Conservation (phyloP, 768 basidiomycete genomes). For the Auricularia heimuer region DNA sequence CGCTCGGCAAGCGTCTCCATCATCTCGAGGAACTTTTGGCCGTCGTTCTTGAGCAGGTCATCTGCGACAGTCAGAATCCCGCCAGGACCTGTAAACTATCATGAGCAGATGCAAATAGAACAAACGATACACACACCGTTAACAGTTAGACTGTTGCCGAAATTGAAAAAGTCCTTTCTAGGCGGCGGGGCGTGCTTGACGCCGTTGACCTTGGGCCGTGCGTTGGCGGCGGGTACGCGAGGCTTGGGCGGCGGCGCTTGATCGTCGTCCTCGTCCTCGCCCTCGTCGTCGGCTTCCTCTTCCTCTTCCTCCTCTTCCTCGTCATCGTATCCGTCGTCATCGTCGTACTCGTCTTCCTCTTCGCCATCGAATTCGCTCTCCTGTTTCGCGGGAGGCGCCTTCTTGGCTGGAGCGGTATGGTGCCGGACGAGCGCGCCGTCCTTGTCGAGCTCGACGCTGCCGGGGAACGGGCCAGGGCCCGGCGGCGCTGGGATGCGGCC, state of each 20-base stretch:
- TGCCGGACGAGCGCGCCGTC: slow-evolving; percentile 56
- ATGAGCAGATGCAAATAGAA: slow-evolving; percentile 11
- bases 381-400: slow-evolving; percentile 28
- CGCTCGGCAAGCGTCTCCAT: slow-evolving; percentile 98
- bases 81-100: slow-evolving; percentile 51
- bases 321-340: slow-evolving; percentile 43
- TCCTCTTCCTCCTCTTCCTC: slow-evolving; percentile 50
- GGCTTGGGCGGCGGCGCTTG: slow-evolving; percentile 19
- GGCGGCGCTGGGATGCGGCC: slow-evolving; percentile 85
- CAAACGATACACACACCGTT: slow-evolving; percentile 42
- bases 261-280: slow-evolving; percentile 58
- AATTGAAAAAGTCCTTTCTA: slow-evolving; percentile 58
- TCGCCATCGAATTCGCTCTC: slow-evolving; percentile 55
- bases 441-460: slow-evolving; percentile 93
- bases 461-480: slow-evolving; percentile 96
- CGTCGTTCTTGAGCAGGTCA: slow-evolving; percentile 96
- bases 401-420: slow-evolving; percentile 17
- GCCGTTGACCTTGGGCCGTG: background rate
- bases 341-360: slow-evolving; percentile 35
- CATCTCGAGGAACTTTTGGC: slow-evolving; percentile 99
- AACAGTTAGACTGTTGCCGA: slow-evolving; percentile 76
- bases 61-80: slow-evolving; percentile 98
- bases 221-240: background rate
- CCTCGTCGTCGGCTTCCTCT: slow-evolving; percentile 53
- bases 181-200: background rate